Percentiles rank a stretch among this genome's conserved stretches.
phyloP scores from a whole-genome alignment of 257 asterid species.

The Forsythia suspensa region DNA sequence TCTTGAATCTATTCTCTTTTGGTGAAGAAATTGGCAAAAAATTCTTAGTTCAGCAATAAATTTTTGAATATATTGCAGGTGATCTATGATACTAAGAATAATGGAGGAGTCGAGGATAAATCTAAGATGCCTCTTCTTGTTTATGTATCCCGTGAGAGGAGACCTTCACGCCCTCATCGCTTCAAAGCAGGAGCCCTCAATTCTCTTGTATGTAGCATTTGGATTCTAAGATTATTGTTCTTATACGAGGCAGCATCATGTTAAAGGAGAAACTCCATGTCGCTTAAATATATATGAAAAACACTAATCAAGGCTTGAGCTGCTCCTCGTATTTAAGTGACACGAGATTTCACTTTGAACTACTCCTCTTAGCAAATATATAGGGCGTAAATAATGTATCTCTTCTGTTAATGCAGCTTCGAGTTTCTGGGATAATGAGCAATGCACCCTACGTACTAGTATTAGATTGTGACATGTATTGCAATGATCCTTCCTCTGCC shows the following conservation, averaged over 20 bases:
- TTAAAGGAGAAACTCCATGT: neutral
- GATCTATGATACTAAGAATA: slow-evolving; percentile 46
- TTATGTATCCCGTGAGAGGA: slow-evolving; percentile 61
- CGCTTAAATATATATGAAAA: neutral
- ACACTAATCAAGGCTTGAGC: neutral
- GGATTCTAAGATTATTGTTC: neutral
- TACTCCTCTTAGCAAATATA: neutral
- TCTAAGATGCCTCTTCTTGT: slow-evolving; percentile 54
- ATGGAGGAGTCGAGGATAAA: slow-evolving; percentile 25
- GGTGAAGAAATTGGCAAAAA: no score
- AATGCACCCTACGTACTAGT: slow-evolving; percentile 64
- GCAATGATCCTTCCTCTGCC: slow-evolving; percentile 70
- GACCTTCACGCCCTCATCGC: slow-evolving; percentile 62
- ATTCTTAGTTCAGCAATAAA: neutral
- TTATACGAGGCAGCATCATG: no score
- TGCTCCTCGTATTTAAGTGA: neutral
- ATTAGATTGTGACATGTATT: slow-evolving; percentile 69
- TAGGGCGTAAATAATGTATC: neutral
- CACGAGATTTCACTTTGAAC: neutral
- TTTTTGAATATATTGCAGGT: slow-evolving; percentile 36
- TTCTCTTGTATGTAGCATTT: slow-evolving; percentile 37
- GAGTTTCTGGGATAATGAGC: slow-evolving; percentile 81
- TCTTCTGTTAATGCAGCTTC: slow-evolving; percentile 35
- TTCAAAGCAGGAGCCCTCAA: slow-evolving; percentile 74
- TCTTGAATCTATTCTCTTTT: no score